Percentiles rank a stretch among this genome's conserved stretches.
Evolutionary conservation across 805 yeast genomes (phyloP).

Genomic region (Ogataea glucozyma): DNA sequence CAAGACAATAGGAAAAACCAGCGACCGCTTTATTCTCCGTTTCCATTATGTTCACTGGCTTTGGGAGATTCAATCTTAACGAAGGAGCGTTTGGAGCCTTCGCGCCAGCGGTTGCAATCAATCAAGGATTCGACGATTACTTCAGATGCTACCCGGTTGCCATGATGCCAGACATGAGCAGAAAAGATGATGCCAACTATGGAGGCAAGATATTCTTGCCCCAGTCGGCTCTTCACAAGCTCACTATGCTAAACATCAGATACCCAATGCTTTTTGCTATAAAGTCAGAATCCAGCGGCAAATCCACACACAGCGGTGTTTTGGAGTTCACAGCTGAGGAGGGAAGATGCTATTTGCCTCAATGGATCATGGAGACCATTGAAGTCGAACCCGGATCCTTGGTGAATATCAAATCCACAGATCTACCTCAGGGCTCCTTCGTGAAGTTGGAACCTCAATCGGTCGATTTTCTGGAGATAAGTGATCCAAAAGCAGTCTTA

Average conservation of each 20-base stretch:
- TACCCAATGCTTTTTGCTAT: constrained; percentile 95
- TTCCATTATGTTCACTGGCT: constrained; percentile 30
- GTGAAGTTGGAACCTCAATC: constrained; percentile 96
- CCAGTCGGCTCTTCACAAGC: constrained; percentile 83
- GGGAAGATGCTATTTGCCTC: constrained; percentile 91
- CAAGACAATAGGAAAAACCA: too few relatives aligned
- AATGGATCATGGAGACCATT: constrained; percentile 91
- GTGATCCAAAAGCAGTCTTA: constrained; percentile 94
- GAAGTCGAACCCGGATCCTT: constrained; percentile 76
- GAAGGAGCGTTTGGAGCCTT: constrained; percentile 18
- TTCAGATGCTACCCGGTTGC: constrained; percentile 91
- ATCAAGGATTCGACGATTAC: constrained; percentile 67
- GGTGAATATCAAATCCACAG: constrained; percentile 71
- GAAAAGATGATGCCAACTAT: constrained; percentile 78
- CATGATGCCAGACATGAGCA: constrained; percentile 77
- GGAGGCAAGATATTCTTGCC: constrained; percentile 97
- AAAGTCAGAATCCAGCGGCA: constrained; percentile 56
- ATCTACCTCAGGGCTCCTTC: constrained; percentile 81
- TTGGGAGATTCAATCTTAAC: constrained; percentile 23
- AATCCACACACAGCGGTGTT: constrained; percentile 86
- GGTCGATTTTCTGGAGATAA: constrained; percentile 86
- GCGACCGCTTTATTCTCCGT: too few relatives aligned
- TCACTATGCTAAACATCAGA: constrained; percentile 87
- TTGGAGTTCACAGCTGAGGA: constrained; percentile 96
- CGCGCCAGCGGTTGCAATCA: constrained; percentile 21